Evolutionary conservation across 352 stramenopile species (phyloP).

Genomic region (Aphanomyces stellatus): DNA sequence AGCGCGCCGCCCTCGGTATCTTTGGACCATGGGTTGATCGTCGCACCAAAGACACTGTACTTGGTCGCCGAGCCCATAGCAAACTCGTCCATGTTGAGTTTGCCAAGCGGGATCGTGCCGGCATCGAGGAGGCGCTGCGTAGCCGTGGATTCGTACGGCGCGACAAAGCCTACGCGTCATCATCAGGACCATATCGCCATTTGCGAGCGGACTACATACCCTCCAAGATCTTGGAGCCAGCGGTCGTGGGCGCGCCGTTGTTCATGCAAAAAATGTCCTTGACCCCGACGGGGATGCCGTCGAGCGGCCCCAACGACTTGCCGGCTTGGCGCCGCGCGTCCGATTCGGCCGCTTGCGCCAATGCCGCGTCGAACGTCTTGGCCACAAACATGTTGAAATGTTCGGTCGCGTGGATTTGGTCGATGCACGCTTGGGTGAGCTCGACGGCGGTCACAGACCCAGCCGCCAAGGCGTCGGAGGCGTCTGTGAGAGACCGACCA

Average conservation of each 20-base stretch:
- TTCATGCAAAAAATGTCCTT: conserved; percentile 96
- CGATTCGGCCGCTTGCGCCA: conserved; percentile 64
- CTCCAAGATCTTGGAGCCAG: conserved; percentile 85
- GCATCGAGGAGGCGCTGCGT: conserved; percentile 77
- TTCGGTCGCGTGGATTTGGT: conserved; percentile 59
- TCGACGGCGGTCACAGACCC: conserved; percentile 45
- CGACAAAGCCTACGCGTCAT: conserved; percentile 74
- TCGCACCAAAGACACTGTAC: conserved; percentile 83
- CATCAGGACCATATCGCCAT: too few relatives aligned
- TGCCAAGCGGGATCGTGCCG: conserved; percentile 91
- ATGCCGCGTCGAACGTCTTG: conserved; percentile 56
- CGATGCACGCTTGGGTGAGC: conserved; percentile 60
- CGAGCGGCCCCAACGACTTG: conserved; percentile 49
- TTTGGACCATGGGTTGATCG: conserved; percentile 83
- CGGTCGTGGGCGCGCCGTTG: conserved; percentile 72
- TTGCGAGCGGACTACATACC: too few relatives aligned
- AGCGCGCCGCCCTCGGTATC: conserved; percentile 42
- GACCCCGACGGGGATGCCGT: conserved; percentile 93
- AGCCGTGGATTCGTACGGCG: conserved; percentile 84
- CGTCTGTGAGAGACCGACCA: conserved; percentile 32
- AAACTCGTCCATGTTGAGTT: conserved; percentile 99
- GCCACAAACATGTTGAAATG: conserved; percentile 75
- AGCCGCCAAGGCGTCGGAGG: conserved; percentile 34
- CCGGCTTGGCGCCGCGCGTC: conserved; percentile 53
- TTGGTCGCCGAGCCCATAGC: conserved; percentile 95